These are phyloP conservation scores for Hevea brasiliensis DNA, from an alignment of 345 rosid genomes.

Conservation along the genomic window DNA sequence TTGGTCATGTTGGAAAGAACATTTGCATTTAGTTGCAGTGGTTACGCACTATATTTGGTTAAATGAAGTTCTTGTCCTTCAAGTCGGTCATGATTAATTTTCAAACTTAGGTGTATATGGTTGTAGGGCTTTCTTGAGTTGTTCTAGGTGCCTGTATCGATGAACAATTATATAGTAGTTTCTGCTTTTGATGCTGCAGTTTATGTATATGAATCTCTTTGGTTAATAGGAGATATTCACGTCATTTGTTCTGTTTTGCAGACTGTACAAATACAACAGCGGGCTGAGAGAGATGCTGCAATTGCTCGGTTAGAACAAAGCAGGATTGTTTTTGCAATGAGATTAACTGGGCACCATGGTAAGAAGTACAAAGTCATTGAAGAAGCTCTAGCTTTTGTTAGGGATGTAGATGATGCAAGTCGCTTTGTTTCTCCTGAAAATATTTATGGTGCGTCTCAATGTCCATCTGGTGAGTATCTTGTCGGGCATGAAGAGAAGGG, in stretches of 20 bases:
- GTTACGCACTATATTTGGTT: neutral
- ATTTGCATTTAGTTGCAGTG: neutral
- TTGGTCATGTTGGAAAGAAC: neutral
- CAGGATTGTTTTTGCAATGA: constrained; percentile 81
- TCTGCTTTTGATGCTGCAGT: constrained; percentile 11
- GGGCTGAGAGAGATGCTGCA: constrained; percentile 87
- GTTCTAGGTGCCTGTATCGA: neutral
- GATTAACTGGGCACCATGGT: constrained; percentile 80
- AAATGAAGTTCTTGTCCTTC: neutral
- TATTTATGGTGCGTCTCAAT: constrained; percentile 40
- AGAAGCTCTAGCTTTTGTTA: constrained; percentile 84
- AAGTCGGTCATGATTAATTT: neutral
- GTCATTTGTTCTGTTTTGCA: constrained; percentile 27
- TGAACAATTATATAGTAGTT: neutral
- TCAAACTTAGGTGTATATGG: neutral
- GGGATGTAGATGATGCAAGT: constrained; percentile 58
- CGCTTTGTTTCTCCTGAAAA: constrained; percentile 58
- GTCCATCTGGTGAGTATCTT: constrained; percentile 39
- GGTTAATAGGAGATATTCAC: neutral
- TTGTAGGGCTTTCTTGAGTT: neutral
- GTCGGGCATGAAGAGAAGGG: constrained; percentile 25
- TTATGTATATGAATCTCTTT: neutral
- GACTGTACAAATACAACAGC: constrained; percentile 81
- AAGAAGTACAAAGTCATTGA: constrained; percentile 81
- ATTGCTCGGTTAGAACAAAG: constrained; percentile 86